Percentiles rank a stretch among this genome's conserved stretches.
Evolutionary conservation across 805 yeast species (phyloP).

Genomic region (Debaryomyces prosopidis): DNA sequence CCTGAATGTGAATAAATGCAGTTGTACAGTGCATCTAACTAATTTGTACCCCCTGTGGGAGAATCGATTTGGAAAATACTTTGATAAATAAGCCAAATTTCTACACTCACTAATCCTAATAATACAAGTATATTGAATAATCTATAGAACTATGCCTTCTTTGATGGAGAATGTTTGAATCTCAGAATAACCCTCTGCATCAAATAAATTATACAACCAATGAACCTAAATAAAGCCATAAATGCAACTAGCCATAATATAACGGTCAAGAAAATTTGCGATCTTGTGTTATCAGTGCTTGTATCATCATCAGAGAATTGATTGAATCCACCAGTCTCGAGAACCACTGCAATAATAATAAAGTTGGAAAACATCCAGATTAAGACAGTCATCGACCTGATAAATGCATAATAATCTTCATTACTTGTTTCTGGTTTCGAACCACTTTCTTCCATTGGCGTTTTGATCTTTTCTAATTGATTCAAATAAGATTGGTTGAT

Average conservation of each 20-base stretch:
- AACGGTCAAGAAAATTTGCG: slow-evolving; percentile 48
- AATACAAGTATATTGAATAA: no score
- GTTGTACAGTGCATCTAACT: no score
- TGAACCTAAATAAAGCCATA: slow-evolving; percentile 55
- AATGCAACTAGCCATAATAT: slow-evolving; percentile 64
- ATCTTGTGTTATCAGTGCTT: slow-evolving; percentile 31
- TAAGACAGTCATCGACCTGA: slow-evolving; percentile 47
- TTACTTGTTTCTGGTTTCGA: slow-evolving; percentile 27
- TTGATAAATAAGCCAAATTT: no score
- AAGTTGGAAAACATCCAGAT: slow-evolving; percentile 48
- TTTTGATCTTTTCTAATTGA: slow-evolving; percentile 53
- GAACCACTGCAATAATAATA: slow-evolving; percentile 40
- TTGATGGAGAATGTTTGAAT: slow-evolving; percentile 14
- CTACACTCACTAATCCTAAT: no score
- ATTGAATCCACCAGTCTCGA: slow-evolving; percentile 45
- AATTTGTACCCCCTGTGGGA: no score
- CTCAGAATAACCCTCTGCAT: slow-evolving; percentile 30
- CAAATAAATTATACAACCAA: slow-evolving; percentile 55
- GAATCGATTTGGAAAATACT: no score
- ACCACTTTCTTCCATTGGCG: slow-evolving; percentile 37
- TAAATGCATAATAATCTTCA: slow-evolving; percentile 47
- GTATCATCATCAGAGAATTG: slow-evolving; percentile 28
- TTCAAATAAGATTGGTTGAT: slow-evolving; percentile 53
- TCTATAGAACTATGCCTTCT: no score
- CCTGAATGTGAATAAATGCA: no score